Evolutionary conservation across 148 eudicot genomes (phyloP), one percentile per base, ranked within the genome.

Genomic region (Rhododendron henanense): DNA sequence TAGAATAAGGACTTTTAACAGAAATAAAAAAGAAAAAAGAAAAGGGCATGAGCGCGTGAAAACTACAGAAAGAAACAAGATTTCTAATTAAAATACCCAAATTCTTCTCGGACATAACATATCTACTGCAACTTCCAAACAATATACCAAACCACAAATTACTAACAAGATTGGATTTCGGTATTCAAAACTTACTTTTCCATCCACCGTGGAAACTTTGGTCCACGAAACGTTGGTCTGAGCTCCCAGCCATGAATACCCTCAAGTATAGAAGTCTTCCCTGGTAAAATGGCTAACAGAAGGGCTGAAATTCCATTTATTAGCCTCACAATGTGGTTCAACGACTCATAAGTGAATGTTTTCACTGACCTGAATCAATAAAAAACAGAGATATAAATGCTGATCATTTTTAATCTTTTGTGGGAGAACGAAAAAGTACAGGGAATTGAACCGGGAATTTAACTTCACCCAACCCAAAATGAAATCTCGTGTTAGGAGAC

Each of bases 191-290:
- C 98, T 90, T 91, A 97, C 99, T 94, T 93, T 65, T 94, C 99
- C 99, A 97, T 97, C 99, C 99, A 97, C 57, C 94, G 94, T 19
- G 99, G 99, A 85, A 97, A 92, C 41, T 95, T 93, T 65, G 99
- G 99, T 83, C 98, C 99, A 84, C 99, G 94, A 83, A 94, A 95
- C 80, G 95, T 93, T 77, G 99, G 99, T 88, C 95, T 90, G 84
- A 97, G 92, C 83, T 97, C 99, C 99, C 99, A 97, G 73, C 99
- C 99, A 84, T 95, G 98, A 80, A 97, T 84, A 86, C 99, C 99
- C 94, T 97, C 99, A 76, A 97, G 93, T 84, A 97, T 93, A 85
- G 94, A 90, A 87, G 96, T 88, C 87, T 97, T 97, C 84, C 98
- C 98, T 1, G 99, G 99, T 87, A 97, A 92, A 69, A 97, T 35